Conservation (phyloP, 768 basidiomycete species). For the Lactarius evosmus region DNA sequence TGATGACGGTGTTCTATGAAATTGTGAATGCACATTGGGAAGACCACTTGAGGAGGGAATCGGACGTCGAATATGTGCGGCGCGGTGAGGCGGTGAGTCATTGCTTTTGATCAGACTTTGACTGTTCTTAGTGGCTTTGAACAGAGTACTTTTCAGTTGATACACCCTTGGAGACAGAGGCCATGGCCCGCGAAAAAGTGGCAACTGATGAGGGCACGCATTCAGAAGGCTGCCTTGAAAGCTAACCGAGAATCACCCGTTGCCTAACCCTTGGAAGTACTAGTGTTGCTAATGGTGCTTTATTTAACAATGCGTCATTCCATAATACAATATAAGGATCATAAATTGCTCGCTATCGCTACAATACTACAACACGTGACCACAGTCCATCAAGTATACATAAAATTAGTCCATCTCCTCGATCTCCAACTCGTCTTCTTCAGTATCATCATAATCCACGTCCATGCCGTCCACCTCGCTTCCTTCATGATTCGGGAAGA, state of each 20-base stretch:
- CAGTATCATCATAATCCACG: slow-evolving; percentile 54
- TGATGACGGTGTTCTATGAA: slow-evolving; percentile 25
- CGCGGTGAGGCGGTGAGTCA: slow-evolving; percentile 7
- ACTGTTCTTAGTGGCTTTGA: not conserved
- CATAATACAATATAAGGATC: not conserved
- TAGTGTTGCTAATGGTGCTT: not conserved
- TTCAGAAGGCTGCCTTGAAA: not conserved
- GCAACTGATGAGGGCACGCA: not conserved
- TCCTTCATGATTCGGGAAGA: slow-evolving; percentile 81
- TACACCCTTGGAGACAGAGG: slow-evolving; percentile 14
- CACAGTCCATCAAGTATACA: not conserved
- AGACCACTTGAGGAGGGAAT: slow-evolving; percentile 27
- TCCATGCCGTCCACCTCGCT: slow-evolving; percentile 47
- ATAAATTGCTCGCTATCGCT: not conserved
- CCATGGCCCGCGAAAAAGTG: slow-evolving; percentile 7
- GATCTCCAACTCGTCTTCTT: slow-evolving; percentile 53
- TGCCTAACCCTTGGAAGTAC: not conserved
- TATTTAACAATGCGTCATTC: not conserved
- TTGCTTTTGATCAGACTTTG: not conserved
- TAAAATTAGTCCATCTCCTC: slow-evolving; percentile 60
- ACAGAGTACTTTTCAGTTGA: slow-evolving; percentile 19
- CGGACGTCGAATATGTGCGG: slow-evolving; percentile 25
- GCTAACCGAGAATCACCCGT: not conserved
- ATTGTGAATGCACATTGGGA: slow-evolving; percentile 31
- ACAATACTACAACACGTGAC: not conserved